Evolutionary conservation across 2,329 filamentous ascomycete genomes (phyloP).

Genomic region (Drechslerella coelobrocha): DNA sequence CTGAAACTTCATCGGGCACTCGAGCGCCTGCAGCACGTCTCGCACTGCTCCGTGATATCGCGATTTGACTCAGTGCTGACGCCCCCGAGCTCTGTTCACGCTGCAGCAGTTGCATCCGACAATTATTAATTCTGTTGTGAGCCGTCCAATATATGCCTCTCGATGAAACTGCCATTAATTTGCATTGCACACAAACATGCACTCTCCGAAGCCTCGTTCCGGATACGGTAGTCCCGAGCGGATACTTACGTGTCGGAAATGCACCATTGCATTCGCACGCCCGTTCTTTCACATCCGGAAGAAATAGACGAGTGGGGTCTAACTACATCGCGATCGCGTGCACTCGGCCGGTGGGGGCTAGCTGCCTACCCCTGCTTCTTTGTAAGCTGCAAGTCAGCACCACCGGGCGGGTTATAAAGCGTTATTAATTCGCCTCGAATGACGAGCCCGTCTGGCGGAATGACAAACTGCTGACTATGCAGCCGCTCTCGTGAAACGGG

Average conservation of each 20-base stretch:
- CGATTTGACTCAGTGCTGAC: too few relatives aligned
- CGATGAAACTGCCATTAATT: too few relatives aligned
- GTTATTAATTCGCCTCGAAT: slow-evolving; percentile 33
- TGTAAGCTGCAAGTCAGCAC: slow-evolving; percentile 49
- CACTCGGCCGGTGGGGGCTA: neutral
- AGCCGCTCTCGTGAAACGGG: neutral
- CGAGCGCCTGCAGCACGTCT: neutral
- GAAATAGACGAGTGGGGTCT: too few relatives aligned
- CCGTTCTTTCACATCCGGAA: too few relatives aligned
- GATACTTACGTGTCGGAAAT: too few relatives aligned
- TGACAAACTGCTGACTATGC: slow-evolving; percentile 49
- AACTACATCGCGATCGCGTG: too few relatives aligned
- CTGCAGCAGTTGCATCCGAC: too few relatives aligned
- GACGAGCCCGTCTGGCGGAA: slow-evolving; percentile 11
- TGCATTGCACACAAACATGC: slow-evolving; percentile 17
- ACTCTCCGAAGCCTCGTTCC: neutral
- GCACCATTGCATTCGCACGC: too few relatives aligned
- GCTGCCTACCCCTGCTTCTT: slow-evolving; percentile 20
- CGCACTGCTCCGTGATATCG: too few relatives aligned
- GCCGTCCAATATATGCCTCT: too few relatives aligned
- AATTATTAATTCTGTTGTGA: too few relatives aligned
- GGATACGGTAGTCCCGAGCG: slow-evolving; percentile 15
- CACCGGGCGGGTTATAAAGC: slow-evolving; percentile 26
- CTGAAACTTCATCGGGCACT: neutral
- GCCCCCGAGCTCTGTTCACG: too few relatives aligned